phyloP scores from a whole-genome alignment of 495 filamentous ascomycete genomes.

The Penicillium pancosmium region DNA sequence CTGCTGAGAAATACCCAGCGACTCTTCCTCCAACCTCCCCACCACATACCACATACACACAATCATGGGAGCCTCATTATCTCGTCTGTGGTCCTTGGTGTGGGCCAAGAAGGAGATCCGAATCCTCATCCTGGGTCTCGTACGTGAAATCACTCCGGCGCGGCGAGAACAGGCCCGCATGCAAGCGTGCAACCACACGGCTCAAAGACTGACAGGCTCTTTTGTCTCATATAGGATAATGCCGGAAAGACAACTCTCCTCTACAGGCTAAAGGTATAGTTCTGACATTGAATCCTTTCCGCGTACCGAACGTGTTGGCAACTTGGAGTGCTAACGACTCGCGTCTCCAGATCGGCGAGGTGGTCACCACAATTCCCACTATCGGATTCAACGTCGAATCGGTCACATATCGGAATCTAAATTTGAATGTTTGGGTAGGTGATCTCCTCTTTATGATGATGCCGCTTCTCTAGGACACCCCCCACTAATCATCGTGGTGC shows the following conservation, averaged over 20 bases:
- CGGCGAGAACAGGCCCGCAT: conserved; percentile 1
- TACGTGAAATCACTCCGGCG: conserved; percentile 46
- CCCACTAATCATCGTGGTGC: conserved; percentile 11
- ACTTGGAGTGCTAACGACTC: conserved; percentile 22
- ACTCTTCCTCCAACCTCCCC: conserved; percentile 4
- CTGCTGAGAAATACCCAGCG: conserved; percentile 8
- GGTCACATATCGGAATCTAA: conserved; percentile 94
- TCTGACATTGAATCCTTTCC: background rate
- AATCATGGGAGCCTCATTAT: conserved; percentile 79
- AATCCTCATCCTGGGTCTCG: conserved; percentile 93
- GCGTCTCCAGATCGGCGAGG: conserved; percentile 83
- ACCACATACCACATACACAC: conserved; percentile 11
- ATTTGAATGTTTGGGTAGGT: conserved; percentile 96
- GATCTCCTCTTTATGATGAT: background rate
- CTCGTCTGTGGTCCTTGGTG: conserved; percentile 72
- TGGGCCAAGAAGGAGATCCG: conserved; percentile 97
- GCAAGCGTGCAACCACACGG: conserved; percentile 3
- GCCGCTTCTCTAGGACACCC: background rate
- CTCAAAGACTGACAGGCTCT: conserved; percentile 23
- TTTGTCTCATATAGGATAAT: conserved; percentile 71
- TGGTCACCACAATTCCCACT: conserved; percentile 97
- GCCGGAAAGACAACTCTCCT: conserved; percentile 97
- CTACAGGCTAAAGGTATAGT: conserved; percentile 86
- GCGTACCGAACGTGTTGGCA: background rate
- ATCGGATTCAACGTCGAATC: conserved; percentile 99